Evolutionary conservation across 495 filamentous ascomycete species (phyloP), one percentile per base, ranked within the genome.

Genomic region (Penicillium chermesinum): DNA sequence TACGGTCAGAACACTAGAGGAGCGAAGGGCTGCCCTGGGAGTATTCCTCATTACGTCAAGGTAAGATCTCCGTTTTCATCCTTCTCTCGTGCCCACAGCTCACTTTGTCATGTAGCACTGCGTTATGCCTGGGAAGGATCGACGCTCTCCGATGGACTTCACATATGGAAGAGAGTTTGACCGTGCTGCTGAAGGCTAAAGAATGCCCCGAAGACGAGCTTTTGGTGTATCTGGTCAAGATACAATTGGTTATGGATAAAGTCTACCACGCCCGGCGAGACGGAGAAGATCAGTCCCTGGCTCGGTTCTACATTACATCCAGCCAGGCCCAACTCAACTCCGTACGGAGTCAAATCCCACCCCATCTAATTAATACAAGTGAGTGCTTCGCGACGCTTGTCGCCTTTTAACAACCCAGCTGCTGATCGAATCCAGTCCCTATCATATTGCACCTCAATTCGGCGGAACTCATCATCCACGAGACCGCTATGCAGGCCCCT

Each of bases 101-200:
- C n/a, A n/a, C n/a, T n/a, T 18, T 7, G 16, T 12, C 5, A 38
- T 38, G 13, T 55, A 77, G 68, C 43, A 61, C 67, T 49, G 75
- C 67, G 40, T 69, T 67, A 10, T 66, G 62, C 34, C 64, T 78
- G 43, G 67, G 66, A 14, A 67, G 64, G 41, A 68, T 70, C 2
- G 72, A 79, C 35, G 64, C 73, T 4, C 55, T 82, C 5, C 65
- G 63, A 13, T 82, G 76, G 74, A 77, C 71, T 7, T 52, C 73
- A 5, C 69, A 78, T 40, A 67, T 82, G 58, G 77, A 79, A 27
- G 72, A 78, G 17, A 75, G 69, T 30, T 63, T 83, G 1, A 53
- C 63, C 0, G 50, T 65, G 1, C 62, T 82, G 0, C 57, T 67
- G 1, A 62, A 75, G 32, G 54, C 61, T 7, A 69, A 67, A 36